Base-by-base conservation (phyloP, 768 basidiomycete genomes). In the Saitozyma podzolica region DNA sequence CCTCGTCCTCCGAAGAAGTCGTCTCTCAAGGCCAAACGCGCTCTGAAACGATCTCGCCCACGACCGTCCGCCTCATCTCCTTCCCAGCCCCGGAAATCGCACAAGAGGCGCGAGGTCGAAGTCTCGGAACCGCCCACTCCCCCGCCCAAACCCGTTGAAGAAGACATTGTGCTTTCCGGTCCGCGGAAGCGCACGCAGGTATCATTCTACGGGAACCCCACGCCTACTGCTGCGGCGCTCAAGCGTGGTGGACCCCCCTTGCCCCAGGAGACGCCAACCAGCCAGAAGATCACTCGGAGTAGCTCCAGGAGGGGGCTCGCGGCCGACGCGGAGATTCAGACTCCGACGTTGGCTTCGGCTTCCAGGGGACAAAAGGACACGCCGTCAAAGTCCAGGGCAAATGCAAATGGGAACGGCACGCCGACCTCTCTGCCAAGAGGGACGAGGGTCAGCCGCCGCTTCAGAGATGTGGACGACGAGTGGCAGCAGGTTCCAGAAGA, bases 401-500 rank as follows among this genome's bases (percentile, higher is more conserved):
- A 11, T 29, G 63, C 63, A 53, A 39, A 40, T 11, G 56, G 48
- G 9, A 37, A 43, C 43, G 37, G 39, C 16, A 40, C 50, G 13
- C 29, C 58, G 19, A 62, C 65, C 16, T 59, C 69, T 13, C n/a
- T 62, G 40, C 66, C 70, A 16, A 39, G 55, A 3, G 64, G 69
- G 13, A 72, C 70, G 13, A 60, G 74, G 17, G 61, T 66, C 13
- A 72, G 61, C 19, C 40, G 73, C n/a, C 50, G 75, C 29, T 54
- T 72, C 14, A 39, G 69, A 39, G 60, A 64, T 16, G 69, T 62
- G 1, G 73, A 70, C 16, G 76, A 77, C 40, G 70, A 70, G 40
- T 77, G 76, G 76, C 70, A 76, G 59, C 58, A 71, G 40, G 56
- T 78, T 11, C 77, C 77, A 5, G 70, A 70, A 8, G 77, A 72